Base-by-base conservation (phyloP, 495 filamentous ascomycete genomes). In the Aspergillus heteromorphus region DNA sequence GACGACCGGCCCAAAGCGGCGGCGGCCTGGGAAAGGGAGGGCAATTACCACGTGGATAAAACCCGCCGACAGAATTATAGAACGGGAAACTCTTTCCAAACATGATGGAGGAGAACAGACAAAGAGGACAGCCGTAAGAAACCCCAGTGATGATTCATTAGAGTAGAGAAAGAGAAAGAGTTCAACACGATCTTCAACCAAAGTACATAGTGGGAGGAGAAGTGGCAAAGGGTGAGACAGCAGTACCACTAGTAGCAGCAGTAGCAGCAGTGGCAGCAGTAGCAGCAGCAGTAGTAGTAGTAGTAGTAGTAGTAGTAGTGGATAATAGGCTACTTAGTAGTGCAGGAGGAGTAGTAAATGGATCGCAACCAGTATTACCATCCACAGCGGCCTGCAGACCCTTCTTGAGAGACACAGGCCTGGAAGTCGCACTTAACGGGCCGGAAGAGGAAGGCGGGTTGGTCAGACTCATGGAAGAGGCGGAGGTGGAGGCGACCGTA, bases 321-420 rank as follows among this genome's bases (percentile, higher is more conserved):
- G n/a, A n/a, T n/a, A n/a, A n/a, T n/a, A n/a, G n/a, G n/a, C n/a
- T n/a, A n/a, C n/a, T n/a, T n/a, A 41, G 45, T 48, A 59, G 53
- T 38, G 48, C 47, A 57, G 42, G 14, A 20, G 29, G 19, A 60
- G 57, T 59, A 63, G 56, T 42, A 59, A 40, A 49, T 17, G 49
- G 40, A 34, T 40, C 52, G 49, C 43, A 55, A 53, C 40, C 51
- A 49, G 55, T 63, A 74, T 69, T 83, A 91, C 89, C 89, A 79
- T 92, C 87, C 73, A 90, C 89, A 56, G 83, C 82, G 57, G 83
- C 82, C 76, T 88, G 86, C 58, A 89, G 82, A 60, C 78, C 87
- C 69, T 83, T 79, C 76, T 90, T 90, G 58, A 88, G 72, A 52
- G 71, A 79, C 65, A 84, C 60, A 45, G 66, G 64, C 64, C 67